A percentile compares a stretch with the other conserved stretches of the same genome.
phyloP scores from a whole-genome alignment of 1,284 basidiomycete species.

The Exsudoporus floridanus region DNA sequence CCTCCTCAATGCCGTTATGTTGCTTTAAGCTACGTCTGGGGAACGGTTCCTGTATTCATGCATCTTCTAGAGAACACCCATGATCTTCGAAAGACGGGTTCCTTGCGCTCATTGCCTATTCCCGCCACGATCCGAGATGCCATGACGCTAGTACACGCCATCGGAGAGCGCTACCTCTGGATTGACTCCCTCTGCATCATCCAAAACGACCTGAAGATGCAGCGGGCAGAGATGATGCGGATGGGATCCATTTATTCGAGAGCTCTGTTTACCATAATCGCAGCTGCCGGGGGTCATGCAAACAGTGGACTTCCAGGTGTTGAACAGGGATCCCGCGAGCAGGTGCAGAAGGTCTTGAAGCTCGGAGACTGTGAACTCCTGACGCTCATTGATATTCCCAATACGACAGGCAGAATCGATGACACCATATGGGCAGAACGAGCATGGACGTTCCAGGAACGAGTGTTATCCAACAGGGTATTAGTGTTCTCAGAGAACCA shows the following conservation, averaged over 20 bases:
- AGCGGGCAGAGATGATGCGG: constrained; percentile 14
- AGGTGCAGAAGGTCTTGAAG: too few species aligned
- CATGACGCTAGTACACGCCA: constrained; percentile 16
- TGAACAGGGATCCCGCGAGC: too few species aligned
- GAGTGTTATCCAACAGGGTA: constrained; percentile 18
- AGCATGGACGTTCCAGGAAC: constrained; percentile 29
- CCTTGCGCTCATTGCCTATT: constrained; percentile 8
- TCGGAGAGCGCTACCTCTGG: constrained; percentile 28
- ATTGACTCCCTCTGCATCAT: constrained; percentile 27
- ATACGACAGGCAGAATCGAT: not conserved
- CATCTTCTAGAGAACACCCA: constrained; percentile 16
- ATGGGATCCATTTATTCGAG: constrained; percentile 23
- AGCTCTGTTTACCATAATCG: too few species aligned
- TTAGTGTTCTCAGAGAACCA: constrained; percentile 21
- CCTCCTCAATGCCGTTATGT: constrained; percentile 20
- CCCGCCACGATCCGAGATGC: constrained; percentile 25
- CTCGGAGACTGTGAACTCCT: too few species aligned
- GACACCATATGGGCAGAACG: constrained; percentile 12
- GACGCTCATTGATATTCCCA: too few species aligned
- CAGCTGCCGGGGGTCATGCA: too few species aligned
- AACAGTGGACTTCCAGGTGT: too few species aligned
- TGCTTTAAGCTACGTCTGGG: constrained; percentile 27
- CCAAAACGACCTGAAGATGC: constrained; percentile 22
- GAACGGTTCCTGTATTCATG: constrained; percentile 7
- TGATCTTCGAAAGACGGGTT: constrained; percentile 7